A percentile compares a stretch with the other conserved stretches of the same genome.
Conservation (phyloP, 2,329 filamentous ascomycete genomes). For the Ophiosphaerella herpotricha region DNA sequence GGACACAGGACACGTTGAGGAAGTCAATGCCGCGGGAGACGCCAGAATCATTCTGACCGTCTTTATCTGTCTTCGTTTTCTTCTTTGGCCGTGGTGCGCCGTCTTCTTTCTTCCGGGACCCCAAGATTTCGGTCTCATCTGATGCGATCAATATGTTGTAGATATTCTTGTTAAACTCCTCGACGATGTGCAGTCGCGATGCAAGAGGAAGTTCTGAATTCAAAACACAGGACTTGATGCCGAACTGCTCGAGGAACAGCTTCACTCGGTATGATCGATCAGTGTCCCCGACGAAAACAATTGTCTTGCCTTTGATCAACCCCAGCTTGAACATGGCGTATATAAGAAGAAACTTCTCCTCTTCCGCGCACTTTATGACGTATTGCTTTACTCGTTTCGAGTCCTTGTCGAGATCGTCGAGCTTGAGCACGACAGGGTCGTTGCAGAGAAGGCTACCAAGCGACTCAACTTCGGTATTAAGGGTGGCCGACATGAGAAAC, state of each 20-base stretch:
- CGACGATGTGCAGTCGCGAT: constrained; percentile 88
- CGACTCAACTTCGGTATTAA: constrained; percentile 84
- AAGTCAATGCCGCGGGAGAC: constrained; percentile 98
- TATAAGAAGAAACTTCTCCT: constrained; percentile 91
- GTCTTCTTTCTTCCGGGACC: constrained; percentile 50
- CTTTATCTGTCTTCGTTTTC: constrained; percentile 64
- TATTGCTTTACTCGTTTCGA: constrained; percentile 82
- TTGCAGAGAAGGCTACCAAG: constrained; percentile 85
- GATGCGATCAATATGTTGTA: constrained; percentile 98
- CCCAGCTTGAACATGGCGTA: constrained; percentile 97
- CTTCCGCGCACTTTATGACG: constrained; percentile 89
- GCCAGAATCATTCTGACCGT: constrained; percentile 83
- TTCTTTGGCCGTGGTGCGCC: constrained; percentile 50
- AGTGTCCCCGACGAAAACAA: constrained; percentile 82
- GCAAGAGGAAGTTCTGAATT: constrained; percentile 96
- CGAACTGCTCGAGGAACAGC: constrained; percentile 95
- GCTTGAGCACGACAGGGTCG: constrained; percentile 76
- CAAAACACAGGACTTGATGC: constrained; percentile 87
- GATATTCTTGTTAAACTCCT: constrained; percentile 94
- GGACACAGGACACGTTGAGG: constrained; percentile 78
- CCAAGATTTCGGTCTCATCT: constrained; percentile 85
- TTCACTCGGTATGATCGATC: constrained; percentile 91
- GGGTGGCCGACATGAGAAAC: constrained; percentile 89
- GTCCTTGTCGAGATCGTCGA: constrained; percentile 81
- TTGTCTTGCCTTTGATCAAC: constrained; percentile 89